Conservation (phyloP, 306 rosid species). For the Gastrolobium bilobum region DNA sequence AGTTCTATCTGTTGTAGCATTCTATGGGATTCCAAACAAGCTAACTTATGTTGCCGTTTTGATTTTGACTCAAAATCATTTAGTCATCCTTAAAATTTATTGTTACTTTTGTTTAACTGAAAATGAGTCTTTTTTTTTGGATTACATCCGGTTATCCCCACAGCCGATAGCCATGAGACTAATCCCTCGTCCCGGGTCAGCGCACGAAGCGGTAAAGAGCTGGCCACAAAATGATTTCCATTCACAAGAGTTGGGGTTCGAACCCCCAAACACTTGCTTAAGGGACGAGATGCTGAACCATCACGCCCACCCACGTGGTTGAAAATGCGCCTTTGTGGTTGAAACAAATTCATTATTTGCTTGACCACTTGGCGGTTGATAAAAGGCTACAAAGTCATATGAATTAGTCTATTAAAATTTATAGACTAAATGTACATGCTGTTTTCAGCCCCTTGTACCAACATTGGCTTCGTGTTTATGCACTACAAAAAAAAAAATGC, state of each 20-base stretch:
- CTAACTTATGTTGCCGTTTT: slow-evolving; percentile 31
- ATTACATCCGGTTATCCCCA: too few relatives aligned
- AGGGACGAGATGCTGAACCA: too few relatives aligned
- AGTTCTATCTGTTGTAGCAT: slow-evolving; percentile 17
- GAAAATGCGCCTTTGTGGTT: background rate
- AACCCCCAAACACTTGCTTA: too few relatives aligned
- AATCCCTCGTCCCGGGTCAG: too few relatives aligned
- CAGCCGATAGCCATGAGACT: too few relatives aligned
- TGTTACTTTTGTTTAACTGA: slow-evolving; percentile 13
- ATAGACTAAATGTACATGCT: too few relatives aligned
- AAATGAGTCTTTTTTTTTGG: background rate
- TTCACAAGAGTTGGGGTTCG: too few relatives aligned
- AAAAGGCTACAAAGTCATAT: background rate
- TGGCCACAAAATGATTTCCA: too few relatives aligned
- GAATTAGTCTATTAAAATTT: background rate
- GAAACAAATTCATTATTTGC: slow-evolving; percentile 5
- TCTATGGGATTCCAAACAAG: slow-evolving; percentile 5
- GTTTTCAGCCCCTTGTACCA: slow-evolving; percentile 8
- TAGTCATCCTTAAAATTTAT: background rate
- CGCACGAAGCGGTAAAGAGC: too few relatives aligned
- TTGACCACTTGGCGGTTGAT: slow-evolving; percentile 27
- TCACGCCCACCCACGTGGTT: too few relatives aligned
- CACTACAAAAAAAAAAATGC: slow-evolving; percentile 4
- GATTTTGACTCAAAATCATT: background rate
- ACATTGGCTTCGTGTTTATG: slow-evolving; percentile 46